These are phyloP conservation scores for Arxiozyma bovina DNA, from an alignment of 1,139 yeast species.

Conservation along the genomic window DNA sequence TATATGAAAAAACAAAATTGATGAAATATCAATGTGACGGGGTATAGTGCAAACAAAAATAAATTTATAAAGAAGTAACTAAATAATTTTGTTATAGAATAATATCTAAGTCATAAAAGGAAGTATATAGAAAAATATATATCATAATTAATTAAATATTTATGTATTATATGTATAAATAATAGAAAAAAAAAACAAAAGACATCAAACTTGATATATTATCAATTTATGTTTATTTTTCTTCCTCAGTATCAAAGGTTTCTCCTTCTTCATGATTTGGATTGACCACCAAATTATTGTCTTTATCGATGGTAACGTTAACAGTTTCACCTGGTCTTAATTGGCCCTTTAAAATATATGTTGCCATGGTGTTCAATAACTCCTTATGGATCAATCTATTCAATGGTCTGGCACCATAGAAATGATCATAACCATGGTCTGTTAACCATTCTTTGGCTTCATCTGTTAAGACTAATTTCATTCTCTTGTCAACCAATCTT, in stretches of 20 bases:
- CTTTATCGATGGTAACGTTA: slow-evolving; percentile 26
- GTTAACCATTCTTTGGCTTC: slow-evolving; percentile 72
- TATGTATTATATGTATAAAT: not conserved
- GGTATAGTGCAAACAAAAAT: no score
- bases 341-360: slow-evolving; percentile 68
- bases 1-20: no score
- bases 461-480: slow-evolving; percentile 47
- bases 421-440: slow-evolving; percentile 78
- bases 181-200: no score
- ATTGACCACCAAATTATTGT: slow-evolving; percentile 20
- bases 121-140: not conserved
- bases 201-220: no score
- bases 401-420: slow-evolving; percentile 93
- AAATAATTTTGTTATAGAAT: no score
- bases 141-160: no score
- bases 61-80: no score
- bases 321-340: slow-evolving; percentile 64
- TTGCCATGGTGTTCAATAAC: slow-evolving; percentile 79
- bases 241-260: slow-evolving; percentile 15
- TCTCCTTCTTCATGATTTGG: slow-evolving; percentile 30
- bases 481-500: slow-evolving; percentile 71
- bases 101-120: no score
- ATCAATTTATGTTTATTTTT: slow-evolving; percentile 9
- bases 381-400: slow-evolving; percentile 67
- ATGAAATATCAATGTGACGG: no score